These are phyloP conservation scores for Cyclotella cryptica DNA, from an alignment of 108 stramenopile genomes.

Conservation along the genomic window DNA sequence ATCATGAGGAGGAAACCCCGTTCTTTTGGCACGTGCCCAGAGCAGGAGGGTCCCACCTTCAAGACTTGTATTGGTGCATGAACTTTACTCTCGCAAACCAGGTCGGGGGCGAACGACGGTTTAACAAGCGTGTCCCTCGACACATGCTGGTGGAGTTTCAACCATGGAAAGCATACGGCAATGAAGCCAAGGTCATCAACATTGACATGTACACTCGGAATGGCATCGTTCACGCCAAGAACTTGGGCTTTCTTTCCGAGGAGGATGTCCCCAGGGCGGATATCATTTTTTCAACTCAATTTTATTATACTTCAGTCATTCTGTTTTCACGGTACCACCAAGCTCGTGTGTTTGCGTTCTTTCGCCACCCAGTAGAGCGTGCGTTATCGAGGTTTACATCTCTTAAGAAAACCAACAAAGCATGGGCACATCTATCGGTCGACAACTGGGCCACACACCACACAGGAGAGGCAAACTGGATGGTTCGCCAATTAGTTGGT, in stretches of 20 bases:
- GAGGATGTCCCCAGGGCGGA: conserved; percentile 2
- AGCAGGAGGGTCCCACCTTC: conserved; percentile 20
- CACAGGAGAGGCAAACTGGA: conserved; percentile 22
- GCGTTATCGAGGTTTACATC: conserved; percentile 13
- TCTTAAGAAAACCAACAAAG: conserved; percentile 3
- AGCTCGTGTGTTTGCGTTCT: conserved; percentile 24
- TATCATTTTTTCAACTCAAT: conserved; percentile 11
- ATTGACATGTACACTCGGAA: conserved; percentile 17
- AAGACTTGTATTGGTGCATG: conserved; percentile 30
- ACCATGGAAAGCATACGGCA: conserved; percentile 17
- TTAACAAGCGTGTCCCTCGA: conserved; percentile 8
- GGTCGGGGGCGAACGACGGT: conserved; percentile 17
- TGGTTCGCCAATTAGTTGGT: conserved; percentile 24
- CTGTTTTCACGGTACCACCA: conserved; percentile 13
- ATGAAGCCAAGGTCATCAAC: conserved; percentile 9
- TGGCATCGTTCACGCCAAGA: conserved; percentile 21
- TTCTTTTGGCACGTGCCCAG: conserved; percentile 31
- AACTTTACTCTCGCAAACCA: conserved; percentile 14
- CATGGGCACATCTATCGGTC: conserved; percentile 14
- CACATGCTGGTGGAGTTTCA: conserved; percentile 15
- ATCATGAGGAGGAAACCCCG: conserved; percentile 16
- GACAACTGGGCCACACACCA: conserved; percentile 6
- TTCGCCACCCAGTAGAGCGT: conserved; percentile 26
- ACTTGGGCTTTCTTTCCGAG: not conserved
- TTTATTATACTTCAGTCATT: not conserved